Conservation (phyloP, 441 rosid genomes). For the Hura crepitans region DNA sequence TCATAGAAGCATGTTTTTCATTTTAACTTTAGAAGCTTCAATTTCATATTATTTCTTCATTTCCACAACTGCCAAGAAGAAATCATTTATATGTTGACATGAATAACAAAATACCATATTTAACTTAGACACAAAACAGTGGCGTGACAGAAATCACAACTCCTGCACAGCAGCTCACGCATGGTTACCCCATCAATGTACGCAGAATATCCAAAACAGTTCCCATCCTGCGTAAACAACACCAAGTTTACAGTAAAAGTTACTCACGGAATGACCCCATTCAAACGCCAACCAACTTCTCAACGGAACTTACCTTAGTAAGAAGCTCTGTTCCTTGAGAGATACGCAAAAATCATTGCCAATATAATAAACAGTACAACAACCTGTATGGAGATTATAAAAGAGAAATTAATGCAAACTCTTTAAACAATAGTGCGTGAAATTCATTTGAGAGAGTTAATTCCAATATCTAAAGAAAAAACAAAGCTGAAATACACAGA, state of each 20-base stretch:
- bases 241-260: not conserved
- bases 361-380: constrained; percentile 45
- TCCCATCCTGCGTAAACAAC: constrained; percentile 6
- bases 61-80: too few relatives aligned
- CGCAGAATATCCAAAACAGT: not conserved
- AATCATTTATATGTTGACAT: too few relatives aligned
- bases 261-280: not conserved
- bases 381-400: constrained; percentile 37
- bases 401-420: constrained; percentile 14
- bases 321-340: constrained; percentile 31
- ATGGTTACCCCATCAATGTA: not conserved
- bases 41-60: not conserved
- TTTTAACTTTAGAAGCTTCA: not conserved
- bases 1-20: too few relatives aligned
- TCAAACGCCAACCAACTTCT: not conserved
- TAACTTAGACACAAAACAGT: constrained; percentile 1
- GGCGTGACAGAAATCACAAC: not conserved
- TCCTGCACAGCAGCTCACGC: not conserved
- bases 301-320: constrained; percentile 28
- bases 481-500: not conserved
- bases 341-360: constrained; percentile 48
- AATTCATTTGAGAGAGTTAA: not conserved
- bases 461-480: not conserved
- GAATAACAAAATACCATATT: not conserved
- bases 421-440: not conserved